phyloP scores from a whole-genome alignment of 1,139 yeast species.

The Maudiozyma humilis region DNA sequence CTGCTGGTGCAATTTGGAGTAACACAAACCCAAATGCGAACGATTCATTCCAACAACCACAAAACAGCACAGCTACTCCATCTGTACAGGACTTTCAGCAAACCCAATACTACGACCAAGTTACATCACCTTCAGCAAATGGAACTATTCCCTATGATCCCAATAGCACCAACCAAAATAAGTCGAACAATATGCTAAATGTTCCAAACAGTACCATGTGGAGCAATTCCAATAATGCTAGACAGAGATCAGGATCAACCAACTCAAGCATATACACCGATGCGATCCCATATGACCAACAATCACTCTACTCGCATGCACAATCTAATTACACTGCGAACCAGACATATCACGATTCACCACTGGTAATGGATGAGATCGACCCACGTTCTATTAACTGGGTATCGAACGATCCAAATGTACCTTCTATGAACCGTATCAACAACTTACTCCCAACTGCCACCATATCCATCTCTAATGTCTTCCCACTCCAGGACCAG shows the following conservation, averaged over 20 bases:
- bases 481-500: slow-evolving; percentile 48
- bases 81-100: slow-evolving; percentile 19
- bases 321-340: slow-evolving; percentile 31
- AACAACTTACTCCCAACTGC: slow-evolving; percentile 40
- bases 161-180: slow-evolving; percentile 7
- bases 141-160: not conserved
- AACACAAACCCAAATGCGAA: slow-evolving; percentile 10
- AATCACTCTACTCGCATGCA: slow-evolving; percentile 34
- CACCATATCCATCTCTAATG: slow-evolving; percentile 64
- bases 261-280: slow-evolving; percentile 28
- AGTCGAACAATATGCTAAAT: slow-evolving; percentile 12
- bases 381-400: slow-evolving; percentile 42
- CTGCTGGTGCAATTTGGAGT: slow-evolving; percentile 24
- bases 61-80: slow-evolving; percentile 8
- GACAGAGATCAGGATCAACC: slow-evolving; percentile 27
- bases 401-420: slow-evolving; percentile 57
- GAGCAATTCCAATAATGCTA: slow-evolving; percentile 5
- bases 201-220: slow-evolving; percentile 14
- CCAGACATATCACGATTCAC: slow-evolving; percentile 30
- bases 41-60: slow-evolving; percentile 9
- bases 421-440: slow-evolving; percentile 47
- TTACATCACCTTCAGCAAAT: not conserved
- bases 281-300: slow-evolving; percentile 20
- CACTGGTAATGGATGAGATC: slow-evolving; percentile 44
- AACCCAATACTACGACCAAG: slow-evolving; percentile 16